Evolutionary conservation across 768 basidiomycete species (phyloP), one percentile per base, ranked within the genome.

Genomic region (Lentinula raphanica): DNA sequence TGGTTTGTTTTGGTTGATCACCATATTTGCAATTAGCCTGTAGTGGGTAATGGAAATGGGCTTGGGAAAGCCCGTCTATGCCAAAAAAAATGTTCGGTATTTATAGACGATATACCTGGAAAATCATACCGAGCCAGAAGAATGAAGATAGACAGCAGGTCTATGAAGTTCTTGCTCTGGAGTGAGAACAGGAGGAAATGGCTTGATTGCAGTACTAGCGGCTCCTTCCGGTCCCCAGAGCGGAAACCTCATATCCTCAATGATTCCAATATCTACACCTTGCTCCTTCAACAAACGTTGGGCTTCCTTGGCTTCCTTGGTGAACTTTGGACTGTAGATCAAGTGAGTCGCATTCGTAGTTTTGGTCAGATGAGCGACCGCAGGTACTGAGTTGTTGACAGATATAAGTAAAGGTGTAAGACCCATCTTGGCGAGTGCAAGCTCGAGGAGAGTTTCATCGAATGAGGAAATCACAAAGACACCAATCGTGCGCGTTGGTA

Each of bases 1-100:
- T 13, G 68, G 58, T 29, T 71, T 62, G 36, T 67, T 62, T 53
- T 73, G 72, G 55, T 76, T 69, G 64, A 71, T 63, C 50, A 71
- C 63, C 57, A 70, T 63, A 61, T 78, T 72, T 35, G 67, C 67
- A 38, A 76, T 49, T 19, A 73, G 65, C 5, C 66, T 67, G 49
- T 70, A 69, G 60, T 78, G 76, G 0, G 72, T 74, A 57, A 68
- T 60, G 40, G 64, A 63, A 28, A 76, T 77, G 25, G 72, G 75
- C 65, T 74, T 82, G 1, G 81, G 81, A 50, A 72, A 77, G 1
- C 81, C 82, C 12, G 82, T 82, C 67, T 68, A 11, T 6, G 29
- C 12, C 7, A 11, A 23, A 13, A 7, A 54, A n/a, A 32, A 13
- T 25, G 12, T 17, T 11, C 32, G 13, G n/a, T 13, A 35, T 7